Base-by-base conservation (phyloP, 2,329 filamentous ascomycete genomes). In the Pseudopyricularia javanii region DNA sequence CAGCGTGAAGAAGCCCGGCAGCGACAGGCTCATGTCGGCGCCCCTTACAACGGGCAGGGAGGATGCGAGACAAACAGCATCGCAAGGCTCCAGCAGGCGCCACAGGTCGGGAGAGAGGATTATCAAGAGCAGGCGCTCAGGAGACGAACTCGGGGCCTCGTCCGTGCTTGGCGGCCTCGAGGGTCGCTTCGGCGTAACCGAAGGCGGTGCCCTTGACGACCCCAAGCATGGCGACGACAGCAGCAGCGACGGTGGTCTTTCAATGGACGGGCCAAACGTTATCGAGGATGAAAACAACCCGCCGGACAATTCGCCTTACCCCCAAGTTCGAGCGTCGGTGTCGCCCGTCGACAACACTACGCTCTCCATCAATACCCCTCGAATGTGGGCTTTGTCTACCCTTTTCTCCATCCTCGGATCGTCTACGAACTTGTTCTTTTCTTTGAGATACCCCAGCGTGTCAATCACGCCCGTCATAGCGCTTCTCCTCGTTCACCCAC, bases 391-490 rank as follows among this genome's bases (percentile, higher is more conserved):
- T 32, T 67, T 93, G 17, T 89, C 87, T n/a, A 75, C 88, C 34
- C 63, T 93, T 9, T 93, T 93, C 66, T 84, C 88, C 8, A 75
- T 93, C 35, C 77, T 90, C 37, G 88, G 88, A 56, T 91, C 88
- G 48, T 86, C 86, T 2, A 89, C 86, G 34, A 93, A 93, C 66
- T 71, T 94, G 40, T 93, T 94, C 71, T 95, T 94, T 72, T 91
- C 88, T 34, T 73, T 94, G 64, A 79, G 89, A 78, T 94, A 93
- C 74, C 89, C 89, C 28, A 93, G 88, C 66, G 88, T 94, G 65
- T 86, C 86, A 56, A 91, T 94, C 62, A 91, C 88, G 22, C 88
- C 88, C 37, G 86, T 95, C 59, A 94, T 95, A 70, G 88, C 88
- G 30, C 75, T 93, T 61, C 74, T 94, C 54, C 80, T 95, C 54